Evolutionary conservation across 345 rosid genomes (phyloP).

Genomic region (Cardamine resedifolia): DNA sequence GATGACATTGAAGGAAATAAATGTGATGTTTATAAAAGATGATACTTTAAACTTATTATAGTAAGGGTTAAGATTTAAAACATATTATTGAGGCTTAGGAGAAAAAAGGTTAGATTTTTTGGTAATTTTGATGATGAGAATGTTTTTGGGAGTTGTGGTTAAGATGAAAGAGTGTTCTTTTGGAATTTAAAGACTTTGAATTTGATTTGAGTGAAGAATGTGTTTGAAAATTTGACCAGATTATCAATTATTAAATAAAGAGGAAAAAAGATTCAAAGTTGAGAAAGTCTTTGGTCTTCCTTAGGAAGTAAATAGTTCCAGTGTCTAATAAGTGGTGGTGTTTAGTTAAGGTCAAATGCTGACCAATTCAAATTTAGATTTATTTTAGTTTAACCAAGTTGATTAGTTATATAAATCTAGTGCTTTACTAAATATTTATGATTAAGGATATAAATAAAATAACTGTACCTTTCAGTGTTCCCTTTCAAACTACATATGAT

Average conservation of each 20-base stretch:
- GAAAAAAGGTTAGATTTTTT: not conserved
- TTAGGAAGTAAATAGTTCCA: constrained; percentile 2
- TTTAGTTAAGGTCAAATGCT: constrained; percentile 49
- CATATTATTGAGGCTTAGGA: not conserved
- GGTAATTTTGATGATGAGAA: not conserved
- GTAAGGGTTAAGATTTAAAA: not conserved
- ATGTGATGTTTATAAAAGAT: not conserved
- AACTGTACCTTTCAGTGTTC: not conserved
- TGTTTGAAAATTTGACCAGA: constrained; percentile 55
- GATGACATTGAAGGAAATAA: not conserved
- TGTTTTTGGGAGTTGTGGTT: constrained; percentile 9
- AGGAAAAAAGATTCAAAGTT: constrained; percentile 21
- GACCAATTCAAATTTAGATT: constrained; percentile 57
- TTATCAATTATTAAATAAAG: not conserved
- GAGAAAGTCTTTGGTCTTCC: constrained; percentile 65
- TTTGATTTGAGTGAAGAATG: constrained; percentile 12
- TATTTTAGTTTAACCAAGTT: constrained; percentile 1
- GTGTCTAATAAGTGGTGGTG: constrained; percentile 17
- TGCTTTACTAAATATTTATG: not conserved
- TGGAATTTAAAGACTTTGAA: constrained; percentile 28
- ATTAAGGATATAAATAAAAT: not conserved
- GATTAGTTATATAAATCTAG: not conserved
- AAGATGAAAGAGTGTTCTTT: constrained; percentile 24
- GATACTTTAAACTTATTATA: not conserved
- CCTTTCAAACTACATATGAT: not conserved